These are phyloP conservation scores for Yamadazyma siamensis DNA, from an alignment of 1,139 yeast species.

Conservation along the genomic window DNA sequence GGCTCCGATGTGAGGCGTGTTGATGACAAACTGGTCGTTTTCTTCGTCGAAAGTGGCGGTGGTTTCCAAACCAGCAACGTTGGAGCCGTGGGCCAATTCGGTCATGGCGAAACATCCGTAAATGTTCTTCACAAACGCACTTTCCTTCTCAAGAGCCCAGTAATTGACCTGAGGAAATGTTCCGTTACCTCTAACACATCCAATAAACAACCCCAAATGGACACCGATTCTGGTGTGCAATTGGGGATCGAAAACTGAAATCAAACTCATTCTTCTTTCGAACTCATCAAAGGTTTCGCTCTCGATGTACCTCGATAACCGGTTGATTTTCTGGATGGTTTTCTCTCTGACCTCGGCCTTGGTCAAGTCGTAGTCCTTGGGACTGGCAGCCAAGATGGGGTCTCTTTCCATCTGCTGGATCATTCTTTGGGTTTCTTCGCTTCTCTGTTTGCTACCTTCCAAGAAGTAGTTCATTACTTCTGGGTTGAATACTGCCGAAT, in stretches of 20 bases:
- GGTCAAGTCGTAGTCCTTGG: slow-evolving; percentile 38
- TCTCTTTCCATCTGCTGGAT: slow-evolving; percentile 50
- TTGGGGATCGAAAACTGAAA: slow-evolving; percentile 49
- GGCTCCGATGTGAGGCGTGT: slow-evolving; percentile 88
- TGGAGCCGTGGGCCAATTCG: slow-evolving; percentile 91
- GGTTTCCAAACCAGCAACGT: slow-evolving; percentile 88
- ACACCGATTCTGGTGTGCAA: slow-evolving; percentile 51
- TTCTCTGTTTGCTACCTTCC: slow-evolving; percentile 38
- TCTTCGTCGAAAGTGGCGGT: slow-evolving; percentile 74
- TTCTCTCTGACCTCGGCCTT: slow-evolving; percentile 41
- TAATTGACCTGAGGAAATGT: slow-evolving; percentile 54
- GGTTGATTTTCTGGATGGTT: slow-evolving; percentile 42
- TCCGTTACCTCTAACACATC: slow-evolving; percentile 49
- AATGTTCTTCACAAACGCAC: slow-evolving; percentile 59
- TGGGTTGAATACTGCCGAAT: slow-evolving; percentile 33
- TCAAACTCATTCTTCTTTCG: slow-evolving; percentile 39
- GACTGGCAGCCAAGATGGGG: slow-evolving; percentile 39
- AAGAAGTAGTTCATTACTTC: slow-evolving; percentile 46
- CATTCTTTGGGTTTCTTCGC: slow-evolving; percentile 32
- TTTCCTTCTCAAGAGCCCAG: slow-evolving; percentile 78
- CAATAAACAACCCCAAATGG: slow-evolving; percentile 47
- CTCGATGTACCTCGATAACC: slow-evolving; percentile 45
- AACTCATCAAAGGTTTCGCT: slow-evolving; percentile 38
- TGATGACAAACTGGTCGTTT: slow-evolving; percentile 65
- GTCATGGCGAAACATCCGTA: slow-evolving; percentile 96